Base-by-base conservation (phyloP, 2,329 filamentous ascomycete species). In the Apiospora phragmitis region DNA sequence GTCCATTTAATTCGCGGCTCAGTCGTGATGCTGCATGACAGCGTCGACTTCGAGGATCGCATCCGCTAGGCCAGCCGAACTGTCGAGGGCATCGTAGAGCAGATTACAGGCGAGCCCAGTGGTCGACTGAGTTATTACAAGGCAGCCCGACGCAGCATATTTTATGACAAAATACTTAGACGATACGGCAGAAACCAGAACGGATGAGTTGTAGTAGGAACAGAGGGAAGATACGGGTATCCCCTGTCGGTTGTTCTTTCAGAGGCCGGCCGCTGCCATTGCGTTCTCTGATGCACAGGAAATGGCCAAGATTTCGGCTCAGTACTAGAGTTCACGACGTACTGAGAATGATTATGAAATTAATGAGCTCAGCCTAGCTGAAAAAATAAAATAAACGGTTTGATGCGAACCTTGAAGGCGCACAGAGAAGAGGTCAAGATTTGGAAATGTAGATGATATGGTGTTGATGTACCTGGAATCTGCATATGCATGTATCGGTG, bases 1-100 rank as follows among this genome's bases (percentile, higher is more conserved):
- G 94, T 96, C 80, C 12, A n/a, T n/a, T n/a, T n/a, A 1, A 42
- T 99, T 96, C 94, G 90, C 92, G 96, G 99, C 82, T 90, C 92
- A 65, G 90, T 98, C 47, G 97, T 98, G 82, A 91, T 99, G 84
- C 96, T 98, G 83, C 89, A 95, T 73, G 98, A 99, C 81, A 98
- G 94, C 79, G 92, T 95, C 21, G 94, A 98, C 82, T 98, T 98
- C 79, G 88, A 92, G 24, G 88, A 89, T 18, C 90, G 96, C 71
- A 94, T 97, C 72, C 91, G 93, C 73, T 90, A 94, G 70, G 93
- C 97, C 78, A 98, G 98, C 78, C 80, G 84, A 67, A 98, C 97
- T 76, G 92, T 95, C 5, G 94, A 97, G 81, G 88, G 90, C 69
- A 92, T 98, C n/a, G n/a, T n/a, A n/a, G n/a, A n/a, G n/a, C n/a